These are phyloP conservation scores for Elaeis guineensis DNA, from an alignment of 176 grass and related monocot species.

Conservation along the genomic window DNA sequence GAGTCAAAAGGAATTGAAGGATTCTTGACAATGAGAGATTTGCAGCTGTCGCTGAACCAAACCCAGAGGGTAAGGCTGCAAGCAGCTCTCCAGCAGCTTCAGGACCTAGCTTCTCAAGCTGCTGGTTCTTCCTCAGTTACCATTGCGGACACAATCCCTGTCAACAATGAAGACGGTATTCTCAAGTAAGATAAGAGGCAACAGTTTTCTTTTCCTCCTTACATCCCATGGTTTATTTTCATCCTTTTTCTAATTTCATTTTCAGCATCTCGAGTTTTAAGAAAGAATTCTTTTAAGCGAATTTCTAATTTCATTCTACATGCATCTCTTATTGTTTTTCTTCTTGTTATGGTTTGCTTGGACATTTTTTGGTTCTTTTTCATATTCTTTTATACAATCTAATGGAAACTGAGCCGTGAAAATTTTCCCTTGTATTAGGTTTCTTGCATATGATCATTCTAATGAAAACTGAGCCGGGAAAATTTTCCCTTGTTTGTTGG, in stretches of 20 bases:
- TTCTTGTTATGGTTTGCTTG: too few species aligned
- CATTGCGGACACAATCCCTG: constrained; percentile 67
- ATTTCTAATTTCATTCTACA: too few species aligned
- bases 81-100: constrained; percentile 56
- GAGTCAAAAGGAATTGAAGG: too few species aligned
- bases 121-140: constrained; percentile 44
- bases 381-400: too few species aligned
- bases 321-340: too few species aligned
- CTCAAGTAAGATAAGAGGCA: constrained; percentile 48
- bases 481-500: too few species aligned
- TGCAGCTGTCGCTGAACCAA: constrained; percentile 85
- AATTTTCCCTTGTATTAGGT: too few species aligned
- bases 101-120: constrained; percentile 28
- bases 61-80: constrained; percentile 86
- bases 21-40: constrained; percentile 32
- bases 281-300: too few species aligned
- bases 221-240: not conserved
- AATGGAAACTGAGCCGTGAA: too few species aligned
- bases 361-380: too few species aligned
- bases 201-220: not conserved
- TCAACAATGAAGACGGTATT: constrained; percentile 89
- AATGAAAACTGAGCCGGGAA: too few species aligned
- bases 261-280: not conserved
- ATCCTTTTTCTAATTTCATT: not conserved
- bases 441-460: too few species aligned